These are phyloP conservation scores for Monilinia fructigena DNA, from an alignment of 2,329 filamentous ascomycete genomes.

Conservation along the genomic window DNA sequence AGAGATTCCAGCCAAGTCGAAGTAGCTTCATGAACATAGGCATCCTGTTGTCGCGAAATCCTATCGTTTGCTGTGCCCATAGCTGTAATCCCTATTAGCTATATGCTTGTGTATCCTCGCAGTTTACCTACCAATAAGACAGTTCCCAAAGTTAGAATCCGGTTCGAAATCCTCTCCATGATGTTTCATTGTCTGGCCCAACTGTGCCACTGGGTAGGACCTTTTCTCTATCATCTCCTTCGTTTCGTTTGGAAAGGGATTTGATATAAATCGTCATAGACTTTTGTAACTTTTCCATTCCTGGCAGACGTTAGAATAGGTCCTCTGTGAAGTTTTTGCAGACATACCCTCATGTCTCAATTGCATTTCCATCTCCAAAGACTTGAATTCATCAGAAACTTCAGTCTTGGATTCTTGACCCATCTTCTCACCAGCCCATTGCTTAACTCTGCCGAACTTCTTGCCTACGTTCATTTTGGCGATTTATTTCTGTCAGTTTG, in stretches of 20 bases:
- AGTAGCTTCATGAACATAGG: conserved; percentile 74
- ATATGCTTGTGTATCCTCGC: neutral
- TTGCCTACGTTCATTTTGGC: conserved; percentile 53
- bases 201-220: conserved; percentile 73
- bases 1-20: conserved; percentile 87
- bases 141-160: conserved; percentile 88
- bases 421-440: conserved; percentile 98
- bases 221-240: conserved; percentile 86
- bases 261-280: conserved; percentile 86
- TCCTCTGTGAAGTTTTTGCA: neutral
- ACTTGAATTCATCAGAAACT: conserved; percentile 87
- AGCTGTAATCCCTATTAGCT: conserved; percentile 46
- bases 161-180: conserved; percentile 92
- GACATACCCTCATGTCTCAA: conserved; percentile 79
- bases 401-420: conserved; percentile 84
- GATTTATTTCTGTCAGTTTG: conserved; percentile 11
- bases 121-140: conserved; percentile 58
- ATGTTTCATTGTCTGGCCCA: conserved; percentile 80
- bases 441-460: conserved; percentile 92
- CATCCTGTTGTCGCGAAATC: conserved; percentile 80
- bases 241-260: conserved; percentile 78
- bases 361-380: conserved; percentile 84
- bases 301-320: conserved; percentile 48
- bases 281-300: conserved; percentile 85
- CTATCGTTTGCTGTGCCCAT: conserved; percentile 87